These are phyloP conservation scores for Alternaria viburni DNA, from an alignment of 2,329 filamentous ascomycete genomes.

Conservation along the genomic window DNA sequence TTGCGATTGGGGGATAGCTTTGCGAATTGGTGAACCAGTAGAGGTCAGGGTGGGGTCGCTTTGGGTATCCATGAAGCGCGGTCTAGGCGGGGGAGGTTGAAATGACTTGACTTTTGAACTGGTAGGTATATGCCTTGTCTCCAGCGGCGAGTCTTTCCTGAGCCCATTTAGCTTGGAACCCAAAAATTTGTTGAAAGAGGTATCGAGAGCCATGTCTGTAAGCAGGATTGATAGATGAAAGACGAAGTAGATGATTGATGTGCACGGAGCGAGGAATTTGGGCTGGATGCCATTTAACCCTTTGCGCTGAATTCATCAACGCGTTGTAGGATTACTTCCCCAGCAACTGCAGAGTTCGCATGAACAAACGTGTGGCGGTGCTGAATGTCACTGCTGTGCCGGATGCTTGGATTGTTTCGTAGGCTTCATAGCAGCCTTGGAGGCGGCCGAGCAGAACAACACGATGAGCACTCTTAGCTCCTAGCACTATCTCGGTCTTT, in stretches of 20 bases:
- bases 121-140: background rate
- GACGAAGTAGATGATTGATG: background rate
- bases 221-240: background rate
- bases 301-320: background rate
- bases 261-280: background rate
- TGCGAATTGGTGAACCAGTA: background rate
- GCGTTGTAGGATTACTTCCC: background rate
- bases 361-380: constrained; percentile 15
- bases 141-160: background rate
- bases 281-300: background rate
- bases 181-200: background rate
- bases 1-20: background rate
- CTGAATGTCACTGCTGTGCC: constrained; percentile 7
- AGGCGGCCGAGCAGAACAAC: background rate
- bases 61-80: background rate
- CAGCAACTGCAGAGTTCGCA: background rate
- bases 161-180: background rate
- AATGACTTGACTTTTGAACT: background rate
- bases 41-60: background rate
- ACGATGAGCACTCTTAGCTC: background rate
- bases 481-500: background rate
- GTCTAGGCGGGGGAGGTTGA: background rate
- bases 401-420: background rate
- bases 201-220: background rate
- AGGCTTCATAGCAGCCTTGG: background rate